Base-by-base conservation (phyloP, 192 early-diverging fungal species). In the Coemansia sp. region DNA sequence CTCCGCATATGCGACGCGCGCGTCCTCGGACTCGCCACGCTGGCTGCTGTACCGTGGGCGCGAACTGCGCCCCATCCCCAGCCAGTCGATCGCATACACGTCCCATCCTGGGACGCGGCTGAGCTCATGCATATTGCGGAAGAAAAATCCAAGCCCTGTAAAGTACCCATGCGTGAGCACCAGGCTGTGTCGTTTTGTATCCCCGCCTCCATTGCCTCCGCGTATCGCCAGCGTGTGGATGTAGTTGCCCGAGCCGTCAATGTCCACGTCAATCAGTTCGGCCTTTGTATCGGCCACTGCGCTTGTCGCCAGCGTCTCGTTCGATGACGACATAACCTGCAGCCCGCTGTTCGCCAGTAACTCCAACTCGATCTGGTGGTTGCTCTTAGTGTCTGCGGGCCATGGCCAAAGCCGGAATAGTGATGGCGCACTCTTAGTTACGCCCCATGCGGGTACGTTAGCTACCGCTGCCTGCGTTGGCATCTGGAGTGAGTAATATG, bases 61-160 rank as follows among this genome's bases (percentile, higher is more conserved):
- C n/a, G 89, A 88, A 65, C 85, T 88, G 67, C 90, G 86, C 32
- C 90, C 95, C 92, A 93, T 95, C n/a, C 96, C 94, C 1, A 98
- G 82, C 96, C 96, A 98, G 85, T 98, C 95, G 50, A 84, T 73
- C 27, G 73, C 28, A 32, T 76, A 83, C 7, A 83, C 27, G 56
- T 74, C 61, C 72, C 81, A 78, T 22, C 67, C 67, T 23, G 59
- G 65, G 10, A 65, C 67, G 49, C 72, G 58, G 65, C 72, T 71
- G 48, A 83, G 73, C 58, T 67, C 69, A 12, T 48, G 48, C 64
- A 70, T 78, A 58, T 83, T 83, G 69, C 81, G 76, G 65, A 66
- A 83, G 64, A 65, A 83, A 56, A 73, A 78, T 7, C 81, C 81
- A 12, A 83, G 59, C 7, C 81, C 81, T 1, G 76, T 78, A 44